Evolutionary conservation across 164 flowering plant species (phyloP).

Genomic region (Pachysandra terminalis): DNA sequence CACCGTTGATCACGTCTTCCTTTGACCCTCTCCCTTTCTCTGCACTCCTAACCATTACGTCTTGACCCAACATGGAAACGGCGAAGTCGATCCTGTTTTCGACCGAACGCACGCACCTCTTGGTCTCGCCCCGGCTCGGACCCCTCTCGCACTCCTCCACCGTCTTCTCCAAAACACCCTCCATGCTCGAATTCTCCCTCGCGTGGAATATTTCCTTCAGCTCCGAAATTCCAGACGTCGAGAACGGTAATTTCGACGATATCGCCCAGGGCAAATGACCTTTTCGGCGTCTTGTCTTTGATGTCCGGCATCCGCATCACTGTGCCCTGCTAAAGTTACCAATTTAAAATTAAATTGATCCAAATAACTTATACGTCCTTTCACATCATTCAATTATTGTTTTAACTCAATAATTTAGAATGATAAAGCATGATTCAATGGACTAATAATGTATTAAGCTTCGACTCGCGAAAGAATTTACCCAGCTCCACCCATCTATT

Average conservation of each 20-base stretch:
- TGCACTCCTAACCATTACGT: slow-evolving; percentile 52
- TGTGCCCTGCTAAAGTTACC: slow-evolving; percentile 54
- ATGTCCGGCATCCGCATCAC: slow-evolving; percentile 83
- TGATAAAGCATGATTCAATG: too few relatives aligned
- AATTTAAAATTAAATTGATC: too few relatives aligned
- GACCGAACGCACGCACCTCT: slow-evolving; percentile 66
- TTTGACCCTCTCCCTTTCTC: slow-evolving; percentile 58
- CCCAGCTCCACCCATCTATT: slow-evolving; percentile 71
- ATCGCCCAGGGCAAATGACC: slow-evolving; percentile 77
- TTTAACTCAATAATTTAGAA: too few relatives aligned
- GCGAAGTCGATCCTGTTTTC: slow-evolving; percentile 96
- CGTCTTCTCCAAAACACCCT: slow-evolving; percentile 37
- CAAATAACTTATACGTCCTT: too few relatives aligned
- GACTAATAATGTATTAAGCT: too few relatives aligned
- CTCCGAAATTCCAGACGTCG: slow-evolving; percentile 29
- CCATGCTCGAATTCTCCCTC: slow-evolving; percentile 45
- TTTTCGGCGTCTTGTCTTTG: slow-evolving; percentile 69
- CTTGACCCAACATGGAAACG: slow-evolving; percentile 47
- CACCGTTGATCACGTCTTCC: slow-evolving; percentile 58
- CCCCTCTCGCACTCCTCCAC: slow-evolving; percentile 66
- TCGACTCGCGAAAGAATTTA: slow-evolving; percentile 73
- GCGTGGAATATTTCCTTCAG: slow-evolving; percentile 51
- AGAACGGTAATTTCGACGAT: slow-evolving; percentile 61
- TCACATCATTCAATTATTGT: too few relatives aligned
- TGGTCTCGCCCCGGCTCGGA: slow-evolving; percentile 81